Percentiles rank a stretch among this genome's conserved stretches.
These are phyloP conservation scores for Podaxis sp. DNA, from an alignment of 768 basidiomycete genomes.

Conservation along the genomic window DNA sequence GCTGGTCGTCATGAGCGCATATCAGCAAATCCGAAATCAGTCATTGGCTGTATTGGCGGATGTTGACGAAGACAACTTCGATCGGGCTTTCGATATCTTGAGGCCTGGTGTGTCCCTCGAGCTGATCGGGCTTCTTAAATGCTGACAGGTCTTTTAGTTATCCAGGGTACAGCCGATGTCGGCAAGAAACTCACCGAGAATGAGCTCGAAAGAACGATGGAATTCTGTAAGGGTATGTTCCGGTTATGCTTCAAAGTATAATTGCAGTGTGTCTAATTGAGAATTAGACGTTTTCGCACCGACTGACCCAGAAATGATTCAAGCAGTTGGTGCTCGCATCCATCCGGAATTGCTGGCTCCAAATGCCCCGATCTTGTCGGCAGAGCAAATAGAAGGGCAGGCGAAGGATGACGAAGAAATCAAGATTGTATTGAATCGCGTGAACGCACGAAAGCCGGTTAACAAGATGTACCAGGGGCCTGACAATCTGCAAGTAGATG, in stretches of 20 bases:
- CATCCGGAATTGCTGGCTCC: slow-evolving; percentile 24
- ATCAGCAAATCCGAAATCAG: slow-evolving; percentile 48
- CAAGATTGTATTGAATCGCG: slow-evolving; percentile 16
- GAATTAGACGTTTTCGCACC: slow-evolving; percentile 25
- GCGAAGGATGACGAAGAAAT: slow-evolving; percentile 21
- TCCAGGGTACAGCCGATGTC: slow-evolving; percentile 28
- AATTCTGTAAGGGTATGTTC: slow-evolving; percentile 24
- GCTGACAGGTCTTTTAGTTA: slow-evolving; percentile 19
- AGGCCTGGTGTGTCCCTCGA: slow-evolving; percentile 32
- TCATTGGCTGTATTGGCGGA: slow-evolving; percentile 39
- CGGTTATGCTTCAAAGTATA: neutral
- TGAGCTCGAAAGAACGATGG: slow-evolving; percentile 48
- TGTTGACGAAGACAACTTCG: slow-evolving; percentile 47
- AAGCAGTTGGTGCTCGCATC: slow-evolving; percentile 25
- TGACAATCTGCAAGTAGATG: slow-evolving; percentile 15
- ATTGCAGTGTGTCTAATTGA: neutral
- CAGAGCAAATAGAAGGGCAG: slow-evolving; percentile 22
- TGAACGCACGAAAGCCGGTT: slow-evolving; percentile 22
- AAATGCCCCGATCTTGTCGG: slow-evolving; percentile 22
- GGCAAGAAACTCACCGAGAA: slow-evolving; percentile 41
- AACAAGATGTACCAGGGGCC: slow-evolving; percentile 20
- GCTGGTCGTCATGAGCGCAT: slow-evolving; percentile 47
- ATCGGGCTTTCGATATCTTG: slow-evolving; percentile 45
- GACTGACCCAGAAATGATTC: slow-evolving; percentile 27
- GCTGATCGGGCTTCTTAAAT: neutral